Evolutionary conservation across 352 stramenopile species (phyloP).

Genomic region (Phytophthora pinifolia): DNA sequence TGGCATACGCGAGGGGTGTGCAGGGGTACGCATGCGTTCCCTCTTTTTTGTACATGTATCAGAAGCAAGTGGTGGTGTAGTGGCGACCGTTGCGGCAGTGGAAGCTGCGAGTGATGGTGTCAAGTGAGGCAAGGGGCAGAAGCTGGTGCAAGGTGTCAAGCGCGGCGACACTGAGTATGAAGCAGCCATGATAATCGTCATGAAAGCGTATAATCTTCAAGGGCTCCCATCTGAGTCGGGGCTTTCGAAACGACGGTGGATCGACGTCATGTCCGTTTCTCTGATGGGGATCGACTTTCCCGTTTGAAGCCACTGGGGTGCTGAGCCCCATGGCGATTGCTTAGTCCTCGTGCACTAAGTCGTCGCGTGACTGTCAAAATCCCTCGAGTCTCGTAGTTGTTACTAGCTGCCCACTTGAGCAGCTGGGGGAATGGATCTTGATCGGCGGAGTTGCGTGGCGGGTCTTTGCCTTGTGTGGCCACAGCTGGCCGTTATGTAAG

Average conservation of each 20-base stretch:
- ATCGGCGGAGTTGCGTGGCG: background rate
- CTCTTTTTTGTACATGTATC: background rate
- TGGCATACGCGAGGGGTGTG: no score
- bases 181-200: no score
- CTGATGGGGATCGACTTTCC: no score
- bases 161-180: no score
- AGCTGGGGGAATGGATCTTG: conserved; percentile 11
- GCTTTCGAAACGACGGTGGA: no score
- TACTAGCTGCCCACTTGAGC: conserved; percentile 3
- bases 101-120: background rate
- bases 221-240: background rate
- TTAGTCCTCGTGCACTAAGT: background rate
- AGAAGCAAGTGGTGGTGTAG: conserved; percentile 4
- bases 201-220: no score
- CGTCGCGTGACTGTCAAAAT: conserved; percentile 27
- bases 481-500: conserved; percentile 15
- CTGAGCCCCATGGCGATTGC: background rate
- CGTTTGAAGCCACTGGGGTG: background rate
- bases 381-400: background rate
- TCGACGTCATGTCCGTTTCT: no score
- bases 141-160: no score
- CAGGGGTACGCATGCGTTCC: background rate
- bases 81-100: background rate
- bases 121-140: no score
- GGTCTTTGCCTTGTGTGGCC: conserved; percentile 1